A percentile compares a stretch with the other conserved stretches of the same genome.
Evolutionary conservation across 2,329 filamentous ascomycete genomes (phyloP).

Genomic region (Calonectria multiphialidica): DNA sequence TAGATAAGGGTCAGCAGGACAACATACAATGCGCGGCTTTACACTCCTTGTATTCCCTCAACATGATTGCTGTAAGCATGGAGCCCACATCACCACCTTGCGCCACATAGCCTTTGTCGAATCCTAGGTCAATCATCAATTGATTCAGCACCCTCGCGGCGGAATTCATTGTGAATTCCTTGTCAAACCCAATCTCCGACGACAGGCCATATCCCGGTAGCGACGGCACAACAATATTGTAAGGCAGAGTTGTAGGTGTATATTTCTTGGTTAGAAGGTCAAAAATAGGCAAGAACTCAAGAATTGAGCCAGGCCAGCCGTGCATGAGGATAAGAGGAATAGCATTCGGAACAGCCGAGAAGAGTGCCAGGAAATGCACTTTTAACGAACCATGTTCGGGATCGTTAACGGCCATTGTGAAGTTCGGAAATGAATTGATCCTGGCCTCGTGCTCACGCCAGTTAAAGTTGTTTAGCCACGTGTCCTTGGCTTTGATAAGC

Average conservation of each 20-base stretch:
- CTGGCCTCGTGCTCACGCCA: constrained; percentile 54
- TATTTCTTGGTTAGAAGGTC: constrained; percentile 51
- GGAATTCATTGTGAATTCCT: constrained; percentile 41
- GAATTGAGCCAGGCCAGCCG: constrained; percentile 5
- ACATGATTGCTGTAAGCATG: background rate
- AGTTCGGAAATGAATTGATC: constrained; percentile 64
- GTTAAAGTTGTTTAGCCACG: constrained; percentile 59
- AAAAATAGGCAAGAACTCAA: constrained; percentile 3
- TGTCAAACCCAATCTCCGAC: constrained; percentile 38
- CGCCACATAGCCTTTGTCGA: constrained; percentile 61
- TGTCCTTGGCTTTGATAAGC: constrained; percentile 54
- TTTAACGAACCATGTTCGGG: background rate
- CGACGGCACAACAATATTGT: constrained; percentile 68
- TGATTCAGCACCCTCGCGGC: constrained; percentile 56
- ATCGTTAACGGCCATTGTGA: constrained; percentile 52
- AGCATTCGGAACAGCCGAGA: constrained; percentile 58
- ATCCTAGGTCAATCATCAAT: constrained; percentile 65
- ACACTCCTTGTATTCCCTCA: background rate
- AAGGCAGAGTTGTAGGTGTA: constrained; percentile 62
- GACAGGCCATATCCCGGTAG: constrained; percentile 67
- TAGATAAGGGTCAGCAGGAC: background rate
- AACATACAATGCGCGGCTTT: background rate
- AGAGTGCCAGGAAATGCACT: constrained; percentile 67
- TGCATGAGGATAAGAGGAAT: background rate
- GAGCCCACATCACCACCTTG: constrained; percentile 71